These are phyloP conservation scores for Colletotrichum melonis DNA, from an alignment of 2,329 filamentous ascomycete species.

Conservation along the genomic window DNA sequence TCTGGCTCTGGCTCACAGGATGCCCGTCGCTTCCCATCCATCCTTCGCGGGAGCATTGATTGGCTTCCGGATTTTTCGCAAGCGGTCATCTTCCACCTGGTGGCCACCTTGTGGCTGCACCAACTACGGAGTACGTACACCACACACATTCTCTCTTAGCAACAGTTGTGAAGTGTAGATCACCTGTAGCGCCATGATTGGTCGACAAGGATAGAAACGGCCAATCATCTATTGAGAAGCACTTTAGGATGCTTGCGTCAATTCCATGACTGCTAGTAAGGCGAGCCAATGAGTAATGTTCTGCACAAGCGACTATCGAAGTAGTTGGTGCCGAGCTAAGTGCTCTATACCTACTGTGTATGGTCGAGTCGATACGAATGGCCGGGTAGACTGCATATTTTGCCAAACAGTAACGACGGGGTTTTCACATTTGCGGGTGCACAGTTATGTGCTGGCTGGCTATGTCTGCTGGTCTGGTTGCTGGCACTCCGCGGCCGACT, in stretches of 20 bases:
- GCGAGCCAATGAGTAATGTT: conserved; percentile 3
- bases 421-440: neutral
- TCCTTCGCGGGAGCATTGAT: conserved; percentile 15
- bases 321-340: neutral
- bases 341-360: neutral
- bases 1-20: conserved; percentile 20
- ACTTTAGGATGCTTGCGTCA: conserved; percentile 24
- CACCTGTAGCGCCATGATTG: conserved; percentile 4
- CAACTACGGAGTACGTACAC: neutral
- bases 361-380: conserved; percentile 26
- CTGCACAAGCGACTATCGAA: neutral
- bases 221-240: neutral
- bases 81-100: conserved; percentile 16
- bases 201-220: neutral
- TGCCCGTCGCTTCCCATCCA: conserved; percentile 29
- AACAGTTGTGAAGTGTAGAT: conserved; percentile 1
- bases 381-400: conserved; percentile 32
- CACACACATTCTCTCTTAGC: conserved; percentile 16
- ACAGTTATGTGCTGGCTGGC: neutral
- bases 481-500: neutral
- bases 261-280: conserved; percentile 11
- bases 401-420: neutral
- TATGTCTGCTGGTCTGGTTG: conserved; percentile 7
- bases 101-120: conserved; percentile 33
- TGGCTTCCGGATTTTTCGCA: conserved; percentile 10